These are phyloP conservation scores for Teunomyces aglyptinius DNA, from an alignment of 805 yeast species.

Conservation along the genomic window DNA sequence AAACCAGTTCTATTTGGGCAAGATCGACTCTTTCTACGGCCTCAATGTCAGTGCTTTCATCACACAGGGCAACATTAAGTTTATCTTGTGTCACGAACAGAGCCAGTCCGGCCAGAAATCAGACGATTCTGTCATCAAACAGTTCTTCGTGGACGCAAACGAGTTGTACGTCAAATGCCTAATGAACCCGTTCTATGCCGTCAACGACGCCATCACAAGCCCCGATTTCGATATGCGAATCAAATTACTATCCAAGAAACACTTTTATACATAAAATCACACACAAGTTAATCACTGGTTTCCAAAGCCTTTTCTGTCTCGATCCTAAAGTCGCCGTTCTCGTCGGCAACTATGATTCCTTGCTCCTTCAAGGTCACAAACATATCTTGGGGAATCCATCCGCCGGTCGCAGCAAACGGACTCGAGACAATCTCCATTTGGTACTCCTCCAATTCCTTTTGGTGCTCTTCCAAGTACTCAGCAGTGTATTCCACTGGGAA, in stretches of 20 bases:
- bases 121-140: conserved; percentile 72
- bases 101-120: conserved; percentile 23
- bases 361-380: conserved; percentile 67
- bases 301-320: conserved; percentile 28
- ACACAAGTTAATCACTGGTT: neutral
- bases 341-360: conserved; percentile 60
- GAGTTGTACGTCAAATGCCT: conserved; percentile 84
- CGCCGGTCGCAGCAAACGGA: conserved; percentile 88
- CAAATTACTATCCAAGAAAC: conserved; percentile 69
- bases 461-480: conserved; percentile 57
- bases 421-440: conserved; percentile 64
- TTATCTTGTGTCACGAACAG: conserved; percentile 53
- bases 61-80: conserved; percentile 84
- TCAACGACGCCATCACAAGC: conserved; percentile 71
- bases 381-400: conserved; percentile 96
- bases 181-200: conserved; percentile 81
- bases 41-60: conserved; percentile 78
- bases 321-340: conserved; percentile 42
- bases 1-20: conserved; percentile 64
- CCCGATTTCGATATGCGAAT: conserved; percentile 76
- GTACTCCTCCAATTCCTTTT: conserved; percentile 58
- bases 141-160: conserved; percentile 80
- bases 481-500: conserved; percentile 65
- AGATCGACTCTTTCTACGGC: conserved; percentile 84
- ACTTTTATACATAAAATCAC: conserved; percentile 41